Percentiles rank a stretch among this genome's conserved stretches.
Conservation (phyloP, 1,284 basidiomycete genomes). For the Calocybe gambosa region DNA sequence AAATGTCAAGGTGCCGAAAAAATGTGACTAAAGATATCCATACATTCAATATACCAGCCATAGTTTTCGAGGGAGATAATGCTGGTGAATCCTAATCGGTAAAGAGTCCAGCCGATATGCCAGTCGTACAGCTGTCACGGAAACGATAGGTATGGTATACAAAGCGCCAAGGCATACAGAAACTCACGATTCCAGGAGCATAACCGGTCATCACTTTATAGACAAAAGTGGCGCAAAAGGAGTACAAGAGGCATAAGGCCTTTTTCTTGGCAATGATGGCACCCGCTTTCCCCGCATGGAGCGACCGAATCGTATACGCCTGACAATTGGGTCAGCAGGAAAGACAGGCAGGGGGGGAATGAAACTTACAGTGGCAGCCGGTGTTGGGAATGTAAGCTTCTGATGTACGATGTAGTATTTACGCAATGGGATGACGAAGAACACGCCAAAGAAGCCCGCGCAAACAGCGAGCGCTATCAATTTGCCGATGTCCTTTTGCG, state of each 20-base stretch:
- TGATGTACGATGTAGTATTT: conserved; percentile 66
- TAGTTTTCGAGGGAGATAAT: conserved; percentile 58
- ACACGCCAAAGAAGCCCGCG: conserved; percentile 60
- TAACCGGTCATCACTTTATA: conserved; percentile 57
- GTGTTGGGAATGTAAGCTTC: conserved; percentile 65
- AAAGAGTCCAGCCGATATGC: conserved; percentile 65
- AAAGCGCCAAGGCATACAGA: conserved; percentile 15
- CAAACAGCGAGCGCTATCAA: conserved; percentile 52
- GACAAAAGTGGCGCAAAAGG: conserved; percentile 44
- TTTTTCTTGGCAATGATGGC: conserved; percentile 53
- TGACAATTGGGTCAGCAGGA: conserved; percentile 10
- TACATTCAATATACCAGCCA: conserved; percentile 48
- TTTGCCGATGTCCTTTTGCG: conserved; percentile 44
- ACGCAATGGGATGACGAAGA: conserved; percentile 61
- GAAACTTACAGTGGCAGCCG: conserved; percentile 51
- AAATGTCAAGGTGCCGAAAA: conserved; percentile 13
- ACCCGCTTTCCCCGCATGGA: conserved; percentile 48
- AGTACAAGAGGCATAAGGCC: conserved; percentile 42
- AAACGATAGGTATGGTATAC: not conserved
- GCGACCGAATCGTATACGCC: conserved; percentile 58
- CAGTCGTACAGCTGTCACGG: conserved; percentile 49
- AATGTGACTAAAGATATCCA: conserved; percentile 10
- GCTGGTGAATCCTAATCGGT: conserved; percentile 52
- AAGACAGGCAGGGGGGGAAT: not conserved
- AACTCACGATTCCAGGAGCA: conserved; percentile 45